Base-by-base conservation (phyloP, 192 early-diverging fungal species). In the Dissophora globulifera region DNA sequence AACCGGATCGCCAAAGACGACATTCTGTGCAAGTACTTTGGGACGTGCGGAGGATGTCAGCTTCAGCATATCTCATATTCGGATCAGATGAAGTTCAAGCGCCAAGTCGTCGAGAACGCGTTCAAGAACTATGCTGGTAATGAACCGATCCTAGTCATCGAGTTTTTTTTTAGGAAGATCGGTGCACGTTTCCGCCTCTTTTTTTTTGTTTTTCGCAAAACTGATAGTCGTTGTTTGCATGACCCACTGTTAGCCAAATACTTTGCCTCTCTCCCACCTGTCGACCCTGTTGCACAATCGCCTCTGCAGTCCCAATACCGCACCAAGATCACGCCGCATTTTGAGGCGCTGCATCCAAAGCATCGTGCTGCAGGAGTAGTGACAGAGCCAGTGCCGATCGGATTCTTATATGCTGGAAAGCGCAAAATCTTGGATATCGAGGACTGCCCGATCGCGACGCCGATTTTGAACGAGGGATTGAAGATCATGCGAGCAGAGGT, bases 271-370 rank as follows among this genome's bases (percentile, higher is more conserved):
- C 56, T 78, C 13, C 72, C 83, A 22, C 17, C 72, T 20, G 79
- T 91, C 9, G 29, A 59, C 4, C 67, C 76, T 0, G 82, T 88
- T 1, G 68, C 78, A 9, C 78, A 72, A 30, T 88, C 88, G 0
- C 90, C 90, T 12, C 50, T 83, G 35, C 71, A 82, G 25, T 82
- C 83, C 45, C 84, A 85, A 4, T 87, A 87, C 63, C 87, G 90
- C 49, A 90, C 83, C 19, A 92, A 92, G 72, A 81, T 92, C 23
- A 86, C 88, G 0, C 88, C 88, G 35, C 90, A 92, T 58, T 87
- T 87, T 74, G 84, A 86, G 26, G 81, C 80, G 25, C 81, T 60
- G 41, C 84, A 84, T 52, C 72, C 79, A 11, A 82, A 70, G 57
- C 79, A 78, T 47, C 66, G 75, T 16, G 61, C 58, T 13, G 63